A percentile compares a stretch with the other conserved stretches of the same genome.
Evolutionary conservation across 2,329 filamentous ascomycete species (phyloP).

Genomic region (Alternaria dauci): DNA sequence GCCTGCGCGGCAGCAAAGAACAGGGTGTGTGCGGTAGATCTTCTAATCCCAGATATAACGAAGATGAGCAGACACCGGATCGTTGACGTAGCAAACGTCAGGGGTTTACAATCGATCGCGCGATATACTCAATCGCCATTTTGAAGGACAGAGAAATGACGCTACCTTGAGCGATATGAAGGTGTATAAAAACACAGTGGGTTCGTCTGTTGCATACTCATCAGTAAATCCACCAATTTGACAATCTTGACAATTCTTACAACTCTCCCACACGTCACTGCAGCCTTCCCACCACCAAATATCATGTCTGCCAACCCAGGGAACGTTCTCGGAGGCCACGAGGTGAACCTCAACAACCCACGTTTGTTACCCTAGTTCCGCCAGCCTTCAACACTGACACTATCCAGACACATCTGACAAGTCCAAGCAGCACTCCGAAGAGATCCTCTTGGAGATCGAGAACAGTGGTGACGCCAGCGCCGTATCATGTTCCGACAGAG

Average conservation of each 20-base stretch:
- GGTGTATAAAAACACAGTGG: conserved; percentile 7
- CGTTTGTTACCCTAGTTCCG: conserved; percentile 36
- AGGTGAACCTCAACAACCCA: conserved; percentile 66
- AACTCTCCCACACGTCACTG: not conserved
- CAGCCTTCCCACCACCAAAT: not conserved
- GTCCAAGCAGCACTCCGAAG: conserved; percentile 64
- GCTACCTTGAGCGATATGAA: not conserved
- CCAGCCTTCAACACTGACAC: not conserved
- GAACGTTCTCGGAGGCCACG: conserved; percentile 66
- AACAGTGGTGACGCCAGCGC: conserved; percentile 52
- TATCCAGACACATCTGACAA: conserved; percentile 60
- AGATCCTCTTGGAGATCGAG: conserved; percentile 62
- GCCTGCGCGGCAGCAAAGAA: not conserved
- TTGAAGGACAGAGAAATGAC: not conserved
- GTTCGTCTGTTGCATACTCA: not conserved
- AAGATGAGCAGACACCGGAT: conserved; percentile 6
- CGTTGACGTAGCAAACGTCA: conserved; percentile 17
- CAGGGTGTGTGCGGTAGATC: not conserved
- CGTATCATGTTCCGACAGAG: conserved; percentile 21
- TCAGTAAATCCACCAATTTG: conserved; percentile 1
- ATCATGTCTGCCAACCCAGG: conserved; percentile 58
- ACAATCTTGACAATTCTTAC: not conserved
- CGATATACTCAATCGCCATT: not conserved
- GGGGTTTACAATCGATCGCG: not conserved
- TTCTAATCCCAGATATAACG: not conserved